Percentiles rank a stretch among this genome's conserved stretches.
These are phyloP conservation scores for Terana coerulea DNA, from an alignment of 768 basidiomycete species.

Conservation along the genomic window DNA sequence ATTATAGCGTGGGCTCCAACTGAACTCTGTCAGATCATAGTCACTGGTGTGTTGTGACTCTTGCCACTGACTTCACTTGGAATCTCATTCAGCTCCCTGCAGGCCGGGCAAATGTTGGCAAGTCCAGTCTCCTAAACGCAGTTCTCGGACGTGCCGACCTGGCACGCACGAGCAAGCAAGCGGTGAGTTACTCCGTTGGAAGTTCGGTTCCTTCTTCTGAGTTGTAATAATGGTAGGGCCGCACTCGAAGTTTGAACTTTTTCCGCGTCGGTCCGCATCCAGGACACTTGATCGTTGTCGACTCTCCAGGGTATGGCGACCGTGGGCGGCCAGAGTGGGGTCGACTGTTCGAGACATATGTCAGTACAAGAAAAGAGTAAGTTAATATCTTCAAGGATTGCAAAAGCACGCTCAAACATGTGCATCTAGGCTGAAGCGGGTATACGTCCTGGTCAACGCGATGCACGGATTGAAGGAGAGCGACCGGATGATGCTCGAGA, in stretches of 20 bases:
- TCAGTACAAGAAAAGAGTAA: constrained; percentile 58
- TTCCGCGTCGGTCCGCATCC: constrained; percentile 55
- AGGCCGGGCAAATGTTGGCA: constrained; percentile 80
- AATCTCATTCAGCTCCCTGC: neutral
- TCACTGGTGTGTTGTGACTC: constrained; percentile 18
- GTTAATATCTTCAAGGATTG: constrained; percentile 21
- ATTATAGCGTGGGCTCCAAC: neutral
- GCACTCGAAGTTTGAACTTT: constrained; percentile 70
- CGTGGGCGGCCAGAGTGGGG: constrained; percentile 79
- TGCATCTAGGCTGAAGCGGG: constrained; percentile 57
- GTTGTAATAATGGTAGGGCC: constrained; percentile 63
- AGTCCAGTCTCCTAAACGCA: constrained; percentile 70
- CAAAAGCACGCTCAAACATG: neutral
- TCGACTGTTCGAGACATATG: constrained; percentile 58
- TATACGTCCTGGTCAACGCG: constrained; percentile 70
- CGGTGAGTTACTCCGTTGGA: constrained; percentile 40
- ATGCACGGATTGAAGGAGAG: constrained; percentile 55
- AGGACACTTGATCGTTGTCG: constrained; percentile 64
- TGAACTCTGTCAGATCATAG: constrained; percentile 18
- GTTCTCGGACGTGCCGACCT: constrained; percentile 56
- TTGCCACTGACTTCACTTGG: neutral
- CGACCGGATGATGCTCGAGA: constrained; percentile 60
- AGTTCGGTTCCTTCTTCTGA: neutral
- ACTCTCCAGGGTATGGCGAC: constrained; percentile 77
- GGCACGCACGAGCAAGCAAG: constrained; percentile 63